Percentiles rank a stretch among this genome's conserved stretches.
phyloP scores from a whole-genome alignment of 805 yeast species.

The Henningerozyma blattae region DNA sequence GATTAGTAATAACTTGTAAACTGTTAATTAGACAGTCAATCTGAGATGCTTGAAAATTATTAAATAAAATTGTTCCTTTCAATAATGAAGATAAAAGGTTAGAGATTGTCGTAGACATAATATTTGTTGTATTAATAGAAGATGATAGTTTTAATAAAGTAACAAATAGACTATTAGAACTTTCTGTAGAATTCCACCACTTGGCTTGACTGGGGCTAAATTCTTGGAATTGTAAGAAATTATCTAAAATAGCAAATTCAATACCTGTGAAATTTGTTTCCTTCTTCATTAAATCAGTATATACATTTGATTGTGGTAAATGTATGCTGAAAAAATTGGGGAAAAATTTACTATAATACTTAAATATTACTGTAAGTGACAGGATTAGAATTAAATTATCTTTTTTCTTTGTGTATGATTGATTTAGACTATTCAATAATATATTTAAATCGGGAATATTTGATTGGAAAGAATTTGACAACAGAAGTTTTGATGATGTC shows the following conservation, averaged over 20 bases:
- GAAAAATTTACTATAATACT: slow-evolving; percentile 28
- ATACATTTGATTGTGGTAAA: slow-evolving; percentile 25
- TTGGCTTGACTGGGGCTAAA: slow-evolving; percentile 40
- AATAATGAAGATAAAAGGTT: slow-evolving; percentile 38
- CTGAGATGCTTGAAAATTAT: slow-evolving; percentile 41
- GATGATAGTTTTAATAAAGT: slow-evolving; percentile 45
- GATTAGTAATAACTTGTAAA: slow-evolving; percentile 19
- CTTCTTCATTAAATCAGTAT: slow-evolving; percentile 24
- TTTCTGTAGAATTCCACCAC: slow-evolving; percentile 62
- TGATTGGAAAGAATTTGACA: slow-evolving; percentile 25
- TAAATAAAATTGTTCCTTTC: slow-evolving; percentile 43
- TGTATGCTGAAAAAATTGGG: slow-evolving; percentile 24
- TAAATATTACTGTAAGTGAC: slow-evolving; percentile 34
- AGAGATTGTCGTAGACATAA: slow-evolving; percentile 32
- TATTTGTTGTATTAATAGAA: slow-evolving; percentile 15
- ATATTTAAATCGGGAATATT: slow-evolving; percentile 35
- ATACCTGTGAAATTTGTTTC: slow-evolving; percentile 29
- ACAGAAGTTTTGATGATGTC: slow-evolving; percentile 24
- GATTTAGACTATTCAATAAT: slow-evolving; percentile 32
- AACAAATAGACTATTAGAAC: slow-evolving; percentile 52
- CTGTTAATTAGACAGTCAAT: slow-evolving; percentile 42
- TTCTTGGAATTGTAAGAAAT: slow-evolving; percentile 50
- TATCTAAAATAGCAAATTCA: slow-evolving; percentile 47
- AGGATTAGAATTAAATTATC: slow-evolving; percentile 35
- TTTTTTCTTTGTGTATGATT: slow-evolving; percentile 25